phyloP scores from a whole-genome alignment of 2,329 filamentous ascomycete genomes.

The Colletotrichum sp. region DNA sequence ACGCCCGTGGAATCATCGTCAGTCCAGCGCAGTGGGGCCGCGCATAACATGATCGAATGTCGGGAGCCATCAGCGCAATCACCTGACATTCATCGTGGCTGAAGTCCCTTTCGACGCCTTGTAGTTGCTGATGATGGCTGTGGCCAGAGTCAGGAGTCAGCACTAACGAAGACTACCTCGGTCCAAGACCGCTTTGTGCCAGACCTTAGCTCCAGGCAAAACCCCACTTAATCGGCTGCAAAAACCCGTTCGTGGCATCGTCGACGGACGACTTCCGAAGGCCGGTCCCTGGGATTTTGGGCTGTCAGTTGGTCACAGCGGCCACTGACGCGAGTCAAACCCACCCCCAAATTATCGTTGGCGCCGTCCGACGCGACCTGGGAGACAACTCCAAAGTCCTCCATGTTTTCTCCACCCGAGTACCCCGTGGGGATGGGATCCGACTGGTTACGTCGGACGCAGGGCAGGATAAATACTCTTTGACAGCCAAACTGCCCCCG shows the following conservation, averaged over 20 bases:
- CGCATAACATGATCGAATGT: neutral
- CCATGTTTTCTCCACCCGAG: conserved; percentile 13
- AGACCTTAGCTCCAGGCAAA: neutral
- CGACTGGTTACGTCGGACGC: neutral
- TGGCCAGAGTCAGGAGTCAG: neutral
- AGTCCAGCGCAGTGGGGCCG: neutral
- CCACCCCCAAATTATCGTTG: neutral
- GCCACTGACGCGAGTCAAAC: conserved; percentile 12
- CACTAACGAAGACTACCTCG: neutral
- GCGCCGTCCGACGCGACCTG: neutral
- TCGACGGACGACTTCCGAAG: conserved; percentile 18
- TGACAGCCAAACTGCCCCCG: neutral
- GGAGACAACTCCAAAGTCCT: conserved; percentile 3
- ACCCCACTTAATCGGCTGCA: neutral
- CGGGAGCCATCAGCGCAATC: neutral
- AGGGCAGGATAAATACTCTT: conserved; percentile 18
- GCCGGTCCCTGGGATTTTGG: neutral
- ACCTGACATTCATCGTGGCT: neutral
- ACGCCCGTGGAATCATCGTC: neutral
- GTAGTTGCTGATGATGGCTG: neutral
- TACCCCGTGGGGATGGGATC: conserved; percentile 17
- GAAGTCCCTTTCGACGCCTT: fast-evolving
- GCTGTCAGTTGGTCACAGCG: neutral
- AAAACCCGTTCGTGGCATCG: neutral
- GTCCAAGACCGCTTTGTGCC: neutral